A percentile compares a stretch with the other conserved stretches of the same genome.
Evolutionary conservation across 805 yeast genomes (phyloP).

Genomic region (Kuraishia piskuri): DNA sequence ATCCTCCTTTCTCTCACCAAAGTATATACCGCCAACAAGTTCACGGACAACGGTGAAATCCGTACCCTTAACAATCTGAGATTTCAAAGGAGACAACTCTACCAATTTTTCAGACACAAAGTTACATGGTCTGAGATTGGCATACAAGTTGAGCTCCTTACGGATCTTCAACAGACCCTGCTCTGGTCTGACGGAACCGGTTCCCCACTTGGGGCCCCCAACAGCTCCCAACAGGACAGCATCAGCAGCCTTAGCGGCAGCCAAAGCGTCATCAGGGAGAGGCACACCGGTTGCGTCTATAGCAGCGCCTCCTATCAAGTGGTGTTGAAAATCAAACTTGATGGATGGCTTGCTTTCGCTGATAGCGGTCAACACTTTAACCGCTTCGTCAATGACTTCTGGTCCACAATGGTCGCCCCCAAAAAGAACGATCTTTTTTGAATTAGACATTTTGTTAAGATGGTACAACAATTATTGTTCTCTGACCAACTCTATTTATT

Average conservation of each 20-base stretch:
- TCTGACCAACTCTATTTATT: not conserved
- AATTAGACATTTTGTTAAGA: constrained; percentile 2
- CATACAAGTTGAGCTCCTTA: constrained; percentile 89
- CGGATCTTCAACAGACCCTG: constrained; percentile 92
- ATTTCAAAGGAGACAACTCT: constrained; percentile 80
- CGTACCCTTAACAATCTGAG: constrained; percentile 82
- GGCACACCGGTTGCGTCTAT: constrained; percentile 96
- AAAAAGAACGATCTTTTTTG: constrained; percentile 72
- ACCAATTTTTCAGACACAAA: constrained; percentile 80
- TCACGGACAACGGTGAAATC: constrained; percentile 92
- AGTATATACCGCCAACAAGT: constrained; percentile 96
- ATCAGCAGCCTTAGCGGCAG: constrained; percentile 77
- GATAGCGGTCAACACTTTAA: constrained; percentile 81
- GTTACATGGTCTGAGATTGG: constrained; percentile 94
- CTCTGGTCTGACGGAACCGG: constrained; percentile 94
- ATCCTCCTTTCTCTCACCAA: constrained; percentile 93
- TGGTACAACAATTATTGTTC: constrained; percentile 9
- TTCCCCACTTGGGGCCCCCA: constrained; percentile 99
- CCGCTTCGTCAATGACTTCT: constrained; percentile 81
- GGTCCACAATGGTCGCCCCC: constrained; percentile 98
- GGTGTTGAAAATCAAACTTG: constrained; percentile 70
- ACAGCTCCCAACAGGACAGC: constrained; percentile 98
- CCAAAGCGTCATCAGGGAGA: constrained; percentile 75
- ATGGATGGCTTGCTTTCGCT: constrained; percentile 45
- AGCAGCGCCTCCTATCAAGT: constrained; percentile 96